These are phyloP conservation scores for Jacaranda mimosifolia DNA, from an alignment of 257 asterid genomes.

Conservation along the genomic window DNA sequence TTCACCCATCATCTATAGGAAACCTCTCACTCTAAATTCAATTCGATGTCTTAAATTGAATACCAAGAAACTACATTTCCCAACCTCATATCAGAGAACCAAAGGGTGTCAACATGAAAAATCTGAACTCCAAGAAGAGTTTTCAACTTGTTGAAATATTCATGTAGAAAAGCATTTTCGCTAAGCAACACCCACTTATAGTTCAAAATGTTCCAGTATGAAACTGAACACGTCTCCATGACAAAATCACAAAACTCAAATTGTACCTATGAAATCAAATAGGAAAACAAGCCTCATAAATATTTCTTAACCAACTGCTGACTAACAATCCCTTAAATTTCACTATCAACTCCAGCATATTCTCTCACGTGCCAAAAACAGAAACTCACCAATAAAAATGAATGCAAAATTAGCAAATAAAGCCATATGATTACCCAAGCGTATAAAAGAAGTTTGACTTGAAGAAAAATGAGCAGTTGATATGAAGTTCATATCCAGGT, in stretches of 20 bases:
- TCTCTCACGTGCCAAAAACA: conserved; percentile 3
- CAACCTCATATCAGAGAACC: conserved; percentile 19
- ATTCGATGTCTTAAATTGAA: conserved; percentile 2
- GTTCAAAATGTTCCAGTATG: neutral
- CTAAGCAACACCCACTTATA: conserved; percentile 11
- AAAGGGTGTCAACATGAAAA: conserved; percentile 2
- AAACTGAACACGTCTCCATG: neutral
- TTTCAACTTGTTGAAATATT: neutral
- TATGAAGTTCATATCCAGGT: neutral
- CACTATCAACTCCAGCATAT: neutral
- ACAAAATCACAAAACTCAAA: neutral
- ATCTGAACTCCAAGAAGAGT: neutral
- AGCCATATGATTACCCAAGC: neutral
- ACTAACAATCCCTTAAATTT: neutral
- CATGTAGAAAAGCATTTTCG: neutral
- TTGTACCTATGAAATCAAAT: neutral
- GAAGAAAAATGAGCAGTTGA: neutral
- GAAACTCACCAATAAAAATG: neutral
- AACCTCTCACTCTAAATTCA: neutral
- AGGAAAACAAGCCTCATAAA: neutral
- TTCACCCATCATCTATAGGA: neutral
- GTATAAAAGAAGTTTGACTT: neutral
- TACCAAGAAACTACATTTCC: neutral
- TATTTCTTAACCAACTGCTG: neutral
- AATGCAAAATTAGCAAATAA: neutral